Conservation (phyloP, 768 basidiomycete genomes). For the Kwoniella sp. region DNA sequence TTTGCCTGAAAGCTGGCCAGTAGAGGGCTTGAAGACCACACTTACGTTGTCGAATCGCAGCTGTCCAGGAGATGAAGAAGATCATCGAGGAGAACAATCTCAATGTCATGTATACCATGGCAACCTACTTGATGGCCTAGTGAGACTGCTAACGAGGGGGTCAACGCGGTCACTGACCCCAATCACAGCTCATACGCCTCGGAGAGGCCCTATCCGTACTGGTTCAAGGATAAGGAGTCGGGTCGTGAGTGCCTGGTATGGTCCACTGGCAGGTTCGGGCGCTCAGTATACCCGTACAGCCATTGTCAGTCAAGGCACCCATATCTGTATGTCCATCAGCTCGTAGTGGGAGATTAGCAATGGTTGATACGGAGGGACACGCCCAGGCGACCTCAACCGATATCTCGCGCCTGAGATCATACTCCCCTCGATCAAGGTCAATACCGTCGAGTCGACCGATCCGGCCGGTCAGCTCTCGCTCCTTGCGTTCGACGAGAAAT, state of each 20-base stretch:
- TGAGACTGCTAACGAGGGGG: slow-evolving; percentile 4
- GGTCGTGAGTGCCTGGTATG: slow-evolving; percentile 19
- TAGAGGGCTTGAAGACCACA: neutral
- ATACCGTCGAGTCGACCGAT: slow-evolving; percentile 86
- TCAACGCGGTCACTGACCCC: neutral
- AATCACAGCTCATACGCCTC: slow-evolving; percentile 11
- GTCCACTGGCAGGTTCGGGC: neutral
- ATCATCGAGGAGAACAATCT: slow-evolving; percentile 89
- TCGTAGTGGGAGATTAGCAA: neutral
- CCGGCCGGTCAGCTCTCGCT: slow-evolving; percentile 74
- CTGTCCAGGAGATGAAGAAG: slow-evolving; percentile 91
- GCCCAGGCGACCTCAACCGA: slow-evolving; percentile 63
- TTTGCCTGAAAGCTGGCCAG: slow-evolving; percentile 1
- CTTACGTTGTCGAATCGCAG: slow-evolving; percentile 50
- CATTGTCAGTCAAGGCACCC: slow-evolving; percentile 59
- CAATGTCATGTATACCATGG: slow-evolving; percentile 86
- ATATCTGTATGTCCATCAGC: slow-evolving; percentile 60
- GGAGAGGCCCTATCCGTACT: slow-evolving; percentile 13
- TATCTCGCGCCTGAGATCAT: slow-evolving; percentile 92
- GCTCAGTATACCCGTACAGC: slow-evolving; percentile 9
- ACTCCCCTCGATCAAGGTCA: slow-evolving; percentile 57
- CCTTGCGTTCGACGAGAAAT: slow-evolving; percentile 73
- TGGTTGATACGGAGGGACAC: neutral
- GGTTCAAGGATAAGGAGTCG: slow-evolving; percentile 19
- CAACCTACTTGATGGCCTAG: slow-evolving; percentile 63